Evolutionary conservation across 768 basidiomycete genomes (phyloP).

Genomic region (Aureoboletus auriporus): DNA sequence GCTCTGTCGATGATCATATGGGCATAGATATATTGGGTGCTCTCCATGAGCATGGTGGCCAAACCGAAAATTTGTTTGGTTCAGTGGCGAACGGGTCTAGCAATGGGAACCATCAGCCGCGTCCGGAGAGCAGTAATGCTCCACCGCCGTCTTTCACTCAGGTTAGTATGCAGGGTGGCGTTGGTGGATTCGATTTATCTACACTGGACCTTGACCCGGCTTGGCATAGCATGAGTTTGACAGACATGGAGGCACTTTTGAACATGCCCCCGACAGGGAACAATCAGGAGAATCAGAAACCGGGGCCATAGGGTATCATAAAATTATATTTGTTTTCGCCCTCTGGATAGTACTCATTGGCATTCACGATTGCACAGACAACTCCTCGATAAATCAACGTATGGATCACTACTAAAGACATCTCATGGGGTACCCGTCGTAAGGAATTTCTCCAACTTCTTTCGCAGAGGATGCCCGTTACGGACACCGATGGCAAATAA

Average conservation of each 20-base stretch:
- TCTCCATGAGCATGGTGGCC: conserved; percentile 21
- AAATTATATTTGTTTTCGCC: neutral
- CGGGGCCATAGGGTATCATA: conserved; percentile 11
- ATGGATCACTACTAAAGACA: neutral
- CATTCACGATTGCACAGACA: neutral
- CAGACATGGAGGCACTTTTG: conserved; percentile 54
- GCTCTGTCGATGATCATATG: conserved; percentile 16
- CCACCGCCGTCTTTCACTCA: conserved; percentile 39
- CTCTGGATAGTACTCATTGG: neutral
- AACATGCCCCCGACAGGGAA: conserved; percentile 34
- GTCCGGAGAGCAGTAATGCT: conserved; percentile 21
- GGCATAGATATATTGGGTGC: conserved; percentile 37
- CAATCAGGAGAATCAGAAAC: conserved; percentile 23
- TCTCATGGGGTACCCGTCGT: conserved; percentile 11
- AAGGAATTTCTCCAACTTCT: conserved; percentile 59
- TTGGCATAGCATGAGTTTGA: conserved; percentile 43
- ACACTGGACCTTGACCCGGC: conserved; percentile 42
- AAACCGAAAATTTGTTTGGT: conserved; percentile 21
- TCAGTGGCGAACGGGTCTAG: conserved; percentile 25
- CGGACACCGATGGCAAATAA: conserved; percentile 55
- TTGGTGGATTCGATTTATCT: conserved; percentile 45
- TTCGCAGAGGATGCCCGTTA: conserved; percentile 63
- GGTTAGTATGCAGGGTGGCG: conserved; percentile 16
- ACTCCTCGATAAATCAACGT: conserved; percentile 3
- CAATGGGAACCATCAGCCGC: conserved; percentile 9